phyloP scores from a whole-genome alignment of 192 early-diverging fungal genomes.

The Paraglomus occultum region DNA sequence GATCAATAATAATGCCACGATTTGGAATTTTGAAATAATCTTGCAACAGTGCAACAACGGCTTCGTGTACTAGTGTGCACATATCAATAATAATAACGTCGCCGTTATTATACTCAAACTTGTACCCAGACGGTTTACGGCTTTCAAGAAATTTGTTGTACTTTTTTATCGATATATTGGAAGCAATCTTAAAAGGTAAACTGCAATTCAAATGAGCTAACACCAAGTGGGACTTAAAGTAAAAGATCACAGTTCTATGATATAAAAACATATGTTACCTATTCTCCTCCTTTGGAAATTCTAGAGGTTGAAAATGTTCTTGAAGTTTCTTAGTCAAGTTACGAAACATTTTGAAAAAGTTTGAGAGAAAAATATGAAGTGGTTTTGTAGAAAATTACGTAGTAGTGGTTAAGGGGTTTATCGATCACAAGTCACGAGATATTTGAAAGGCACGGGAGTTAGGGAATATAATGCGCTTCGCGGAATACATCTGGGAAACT shows the following conservation, averaged over 20 bases:
- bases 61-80: neutral
- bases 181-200: conserved; percentile 14
- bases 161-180: conserved; percentile 14
- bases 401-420: conserved; percentile 3
- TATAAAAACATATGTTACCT: neutral
- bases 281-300: conserved; percentile 8
- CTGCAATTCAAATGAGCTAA: conserved; percentile 13
- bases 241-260: neutral
- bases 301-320: neutral
- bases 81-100: conserved; percentile 16
- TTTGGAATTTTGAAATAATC: conserved; percentile 1
- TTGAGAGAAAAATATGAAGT: neutral
- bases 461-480: too few species aligned
- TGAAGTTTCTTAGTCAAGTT: neutral
- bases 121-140: conserved; percentile 3
- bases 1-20: neutral
- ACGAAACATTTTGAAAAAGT: conserved; percentile 14
- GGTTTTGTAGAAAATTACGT: too few species aligned
- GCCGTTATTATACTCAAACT: conserved; percentile 1
- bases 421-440: too few species aligned
- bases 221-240: conserved; percentile 12
- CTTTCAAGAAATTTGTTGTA: conserved; percentile 24
- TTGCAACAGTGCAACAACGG: conserved; percentile 5
- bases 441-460: too few species aligned
- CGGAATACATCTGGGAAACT: neutral